Percentiles rank a stretch among this genome's conserved stretches.
These are phyloP conservation scores for Malassezia pachydermatis DNA, from an alignment of 1,284 basidiomycete genomes.

Conservation along the genomic window DNA sequence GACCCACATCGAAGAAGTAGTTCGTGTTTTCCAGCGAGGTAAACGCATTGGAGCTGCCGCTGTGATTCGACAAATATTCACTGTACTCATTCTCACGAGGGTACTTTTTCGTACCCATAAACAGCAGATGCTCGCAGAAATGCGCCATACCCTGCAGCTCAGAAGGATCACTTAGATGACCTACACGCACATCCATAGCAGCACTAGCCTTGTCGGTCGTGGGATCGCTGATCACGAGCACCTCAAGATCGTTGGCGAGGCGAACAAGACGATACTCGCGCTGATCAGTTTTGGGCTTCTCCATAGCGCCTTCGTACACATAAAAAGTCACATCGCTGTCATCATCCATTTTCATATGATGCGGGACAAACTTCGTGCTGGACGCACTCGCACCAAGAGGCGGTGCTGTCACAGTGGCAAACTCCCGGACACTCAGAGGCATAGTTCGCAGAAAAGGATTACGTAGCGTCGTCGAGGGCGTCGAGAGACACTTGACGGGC, in stretches of 20 bases:
- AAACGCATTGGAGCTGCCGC: slow-evolving; percentile 84
- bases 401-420: not conserved
- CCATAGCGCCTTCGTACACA: slow-evolving; percentile 15
- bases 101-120: slow-evolving; percentile 61
- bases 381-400: not conserved
- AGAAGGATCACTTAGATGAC: slow-evolving; percentile 77
- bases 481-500: too few relatives aligned
- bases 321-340: not conserved
- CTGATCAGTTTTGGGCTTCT: slow-evolving; percentile 27
- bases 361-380: not conserved
- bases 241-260: slow-evolving; percentile 77
- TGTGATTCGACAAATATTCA: slow-evolving; percentile 78
- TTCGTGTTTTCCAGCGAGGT: slow-evolving; percentile 89
- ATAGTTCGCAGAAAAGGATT: too few relatives aligned
- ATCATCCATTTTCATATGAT: not conserved
- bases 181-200: slow-evolving; percentile 86
- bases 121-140: slow-evolving; percentile 89
- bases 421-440: too few relatives aligned
- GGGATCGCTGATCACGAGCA: slow-evolving; percentile 71
- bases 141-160: slow-evolving; percentile 63
- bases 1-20: slow-evolving; percentile 82
- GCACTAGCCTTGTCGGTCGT: slow-evolving; percentile 90
- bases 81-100: slow-evolving; percentile 45
- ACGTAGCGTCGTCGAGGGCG: too few relatives aligned
- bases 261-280: slow-evolving; percentile 57